Percentiles rank a stretch among this genome's conserved stretches.
These are phyloP conservation scores for Zoysia japonica DNA, from an alignment of 176 grass and related monocot genomes.

Conservation along the genomic window DNA sequence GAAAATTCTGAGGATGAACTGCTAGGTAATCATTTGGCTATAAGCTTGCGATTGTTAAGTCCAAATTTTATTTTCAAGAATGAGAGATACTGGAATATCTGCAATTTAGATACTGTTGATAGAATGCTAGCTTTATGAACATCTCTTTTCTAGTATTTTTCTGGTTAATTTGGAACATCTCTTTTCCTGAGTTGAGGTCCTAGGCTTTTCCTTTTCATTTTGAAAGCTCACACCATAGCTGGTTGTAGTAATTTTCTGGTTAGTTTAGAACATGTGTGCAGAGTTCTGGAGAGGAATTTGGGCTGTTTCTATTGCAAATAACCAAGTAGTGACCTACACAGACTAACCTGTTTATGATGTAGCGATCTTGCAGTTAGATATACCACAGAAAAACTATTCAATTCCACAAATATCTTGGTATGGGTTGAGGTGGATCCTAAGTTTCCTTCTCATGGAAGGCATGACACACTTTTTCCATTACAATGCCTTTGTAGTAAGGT, in stretches of 20 bases:
- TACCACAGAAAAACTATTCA: conserved; percentile 77
- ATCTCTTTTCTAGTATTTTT: background rate
- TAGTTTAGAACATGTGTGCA: conserved; percentile 5
- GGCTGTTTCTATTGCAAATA: background rate
- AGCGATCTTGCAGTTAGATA: conserved; percentile 73
- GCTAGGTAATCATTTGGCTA: background rate
- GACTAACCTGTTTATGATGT: conserved; percentile 44
- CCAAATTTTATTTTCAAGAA: background rate
- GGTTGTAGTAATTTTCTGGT: background rate
- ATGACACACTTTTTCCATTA: conserved; percentile 91
- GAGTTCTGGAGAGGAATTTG: conserved; percentile 21
- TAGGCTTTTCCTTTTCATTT: background rate
- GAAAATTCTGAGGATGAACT: background rate
- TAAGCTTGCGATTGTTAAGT: background rate
- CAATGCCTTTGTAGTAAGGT: conserved; percentile 94
- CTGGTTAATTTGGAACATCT: too few relatives aligned
- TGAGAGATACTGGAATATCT: background rate
- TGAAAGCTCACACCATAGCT: background rate
- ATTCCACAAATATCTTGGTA: conserved; percentile 66
- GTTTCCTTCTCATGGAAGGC: conserved; percentile 76
- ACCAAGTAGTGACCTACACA: background rate
- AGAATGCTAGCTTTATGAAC: background rate
- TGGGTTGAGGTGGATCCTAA: conserved; percentile 70
- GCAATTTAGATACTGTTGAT: background rate
- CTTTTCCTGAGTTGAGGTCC: background rate